Evolutionary conservation across 2,329 filamentous ascomycete genomes (phyloP).

Genomic region (Pseudogymnoascus sp.): DNA sequence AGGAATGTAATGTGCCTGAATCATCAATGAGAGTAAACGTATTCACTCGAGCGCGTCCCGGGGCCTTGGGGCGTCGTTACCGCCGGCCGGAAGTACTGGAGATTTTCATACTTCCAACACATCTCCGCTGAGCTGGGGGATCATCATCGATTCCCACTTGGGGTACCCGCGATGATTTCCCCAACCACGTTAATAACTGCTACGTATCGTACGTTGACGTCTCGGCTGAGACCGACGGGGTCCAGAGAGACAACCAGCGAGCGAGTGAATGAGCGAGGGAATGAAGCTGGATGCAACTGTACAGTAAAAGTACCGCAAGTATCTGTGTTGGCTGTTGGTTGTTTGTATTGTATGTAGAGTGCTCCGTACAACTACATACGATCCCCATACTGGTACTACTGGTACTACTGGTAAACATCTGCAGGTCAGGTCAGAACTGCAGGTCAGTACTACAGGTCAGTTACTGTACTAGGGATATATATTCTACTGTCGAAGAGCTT

Average conservation of each 20-base stretch:
- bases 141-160: not conserved
- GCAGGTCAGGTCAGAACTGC: not conserved
- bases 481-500: not conserved
- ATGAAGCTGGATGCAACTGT: not conserved
- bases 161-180: not conserved
- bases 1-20: not conserved
- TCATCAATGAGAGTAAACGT: not conserved
- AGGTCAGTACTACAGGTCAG: too few relatives aligned
- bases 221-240: not conserved
- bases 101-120: not conserved
- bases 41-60: not conserved
- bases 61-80: not conserved
- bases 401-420: not conserved
- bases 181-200: not conserved
- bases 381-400: too few relatives aligned
- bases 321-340: not conserved
- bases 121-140: not conserved
- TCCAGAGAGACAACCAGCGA: not conserved
- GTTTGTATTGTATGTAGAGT: too few relatives aligned
- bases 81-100: not conserved
- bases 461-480: not conserved
- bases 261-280: constrained; percentile 4
- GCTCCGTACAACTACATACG: too few relatives aligned
- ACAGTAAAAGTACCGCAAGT: not conserved
- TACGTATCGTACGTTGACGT: not conserved